Evolutionary conservation across 805 yeast species (phyloP), one percentile per base, ranked within the genome.

Genomic region (Ogataea henricii): DNA sequence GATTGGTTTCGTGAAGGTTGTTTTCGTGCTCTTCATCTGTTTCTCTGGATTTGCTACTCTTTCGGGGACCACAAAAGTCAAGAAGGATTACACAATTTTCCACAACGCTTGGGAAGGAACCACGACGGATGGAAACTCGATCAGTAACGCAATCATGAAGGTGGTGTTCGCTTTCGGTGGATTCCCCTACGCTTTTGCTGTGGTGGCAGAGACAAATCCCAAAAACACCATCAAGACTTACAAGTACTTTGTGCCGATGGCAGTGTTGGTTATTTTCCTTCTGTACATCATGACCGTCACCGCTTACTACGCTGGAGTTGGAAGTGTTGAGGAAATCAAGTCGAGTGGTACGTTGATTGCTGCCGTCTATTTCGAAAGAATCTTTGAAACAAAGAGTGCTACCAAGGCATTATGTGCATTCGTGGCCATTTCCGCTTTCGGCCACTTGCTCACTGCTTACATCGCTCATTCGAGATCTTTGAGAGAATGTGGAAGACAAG

Each of bases 1-100:
- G 12, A 69, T 88, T 46, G 96, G 96, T 49, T 55, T 82, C 14
- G 83, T 87, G 74, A 88, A 88, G 68, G 70, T 88, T 34, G 81
- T 75, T 13, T 81, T 88, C 60, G 79, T 88, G 34, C 53, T 82
- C 7, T 78, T 88, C 63, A 85, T 88, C 49, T 73, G 85, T 10
- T 73, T 87, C 36, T 82, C 89, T 37, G 96, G 96, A 13, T 86
- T 90, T 88, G 91, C 85, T 13, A 89, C 89, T 1, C 73, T 88
- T 33, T 89, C 84, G 44, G 92, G 91, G 20, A 83, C 87, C 45
- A 74, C 83, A 45, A 73, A 51, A 33, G 57, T 47, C 12, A 30
- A 42, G 13, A 52, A 57, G 40, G 57, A 54, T n/a, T 50, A 46
- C 18, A 43, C 64, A 62, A 45, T 66, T 58, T 57, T 70, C 67